Conservation (phyloP, 176 grass and related monocot genomes). For the Oryza brachyantha region DNA sequence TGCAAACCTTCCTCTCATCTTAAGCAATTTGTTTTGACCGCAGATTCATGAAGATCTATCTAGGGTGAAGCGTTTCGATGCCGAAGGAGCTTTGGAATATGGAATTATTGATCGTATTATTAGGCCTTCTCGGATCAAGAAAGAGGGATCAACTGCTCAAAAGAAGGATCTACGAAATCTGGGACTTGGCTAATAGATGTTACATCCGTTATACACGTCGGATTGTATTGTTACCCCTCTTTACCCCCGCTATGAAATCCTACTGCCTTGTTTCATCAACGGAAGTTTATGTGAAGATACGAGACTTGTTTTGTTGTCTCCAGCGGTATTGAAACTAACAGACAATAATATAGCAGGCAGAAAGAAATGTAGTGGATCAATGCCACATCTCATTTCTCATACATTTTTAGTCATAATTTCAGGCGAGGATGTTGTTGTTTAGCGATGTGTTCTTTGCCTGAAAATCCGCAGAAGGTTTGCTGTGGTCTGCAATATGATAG, state of each 20-base stretch:
- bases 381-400: not conserved
- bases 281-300: not conserved
- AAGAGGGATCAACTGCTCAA: conserved; percentile 27
- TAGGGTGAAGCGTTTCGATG: conserved; percentile 54
- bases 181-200: conserved; percentile 42
- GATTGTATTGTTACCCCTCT: not conserved
- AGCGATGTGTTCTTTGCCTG: not conserved
- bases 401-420: not conserved
- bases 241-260: not conserved
- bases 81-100: conserved; percentile 83
- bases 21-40: not conserved
- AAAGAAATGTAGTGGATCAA: not conserved
- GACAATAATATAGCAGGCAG: not conserved
- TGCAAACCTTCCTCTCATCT: not conserved
- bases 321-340: not conserved
- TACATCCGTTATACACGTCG: not conserved
- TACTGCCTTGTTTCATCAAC: not conserved
- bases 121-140: conserved; percentile 51
- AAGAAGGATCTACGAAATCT: conserved; percentile 45
- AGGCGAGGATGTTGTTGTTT: not conserved
- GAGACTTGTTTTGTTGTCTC: not conserved
- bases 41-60: conserved; percentile 77
- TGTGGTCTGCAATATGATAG: not conserved
- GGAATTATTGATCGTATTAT: conserved; percentile 72
- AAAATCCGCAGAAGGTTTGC: not conserved